A percentile compares a stretch with the other conserved stretches of the same genome.
Conservation (phyloP, 164 flowering plant species). For the Warburgia ugandensis region DNA sequence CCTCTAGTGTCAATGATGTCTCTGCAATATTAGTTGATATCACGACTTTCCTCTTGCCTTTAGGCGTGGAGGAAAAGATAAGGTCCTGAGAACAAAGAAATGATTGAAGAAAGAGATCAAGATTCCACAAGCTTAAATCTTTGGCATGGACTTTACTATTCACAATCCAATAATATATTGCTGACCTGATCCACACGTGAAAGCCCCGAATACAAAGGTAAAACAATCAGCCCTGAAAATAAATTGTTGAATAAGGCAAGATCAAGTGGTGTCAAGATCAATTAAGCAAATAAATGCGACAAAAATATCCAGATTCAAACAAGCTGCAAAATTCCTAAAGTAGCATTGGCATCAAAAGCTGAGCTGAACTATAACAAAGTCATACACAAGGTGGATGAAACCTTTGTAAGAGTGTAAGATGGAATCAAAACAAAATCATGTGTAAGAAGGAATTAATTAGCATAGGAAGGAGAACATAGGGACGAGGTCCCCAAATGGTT, state of each 20-base stretch:
- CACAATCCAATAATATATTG: slow-evolving; percentile 1
- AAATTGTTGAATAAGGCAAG: slow-evolving; percentile 1
- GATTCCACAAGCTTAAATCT: slow-evolving; percentile 5
- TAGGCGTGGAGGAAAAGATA: slow-evolving; percentile 80
- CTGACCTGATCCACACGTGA: slow-evolving; percentile 86
- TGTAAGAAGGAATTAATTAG: too few relatives aligned
- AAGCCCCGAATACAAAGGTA: slow-evolving; percentile 92
- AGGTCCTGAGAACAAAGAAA: slow-evolving; percentile 46
- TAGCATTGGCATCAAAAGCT: too few relatives aligned
- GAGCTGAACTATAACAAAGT: too few relatives aligned
- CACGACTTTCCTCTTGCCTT: slow-evolving; percentile 92
- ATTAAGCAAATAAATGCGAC: neutral
- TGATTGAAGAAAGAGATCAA: neutral
- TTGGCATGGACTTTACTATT: neutral
- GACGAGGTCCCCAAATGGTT: too few relatives aligned
- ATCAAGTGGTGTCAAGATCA: neutral
- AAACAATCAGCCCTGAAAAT: slow-evolving; percentile 54
- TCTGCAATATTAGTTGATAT: slow-evolving; percentile 97
- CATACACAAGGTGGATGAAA: too few relatives aligned
- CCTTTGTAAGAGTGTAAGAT: too few relatives aligned
- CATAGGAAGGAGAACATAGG: too few relatives aligned
- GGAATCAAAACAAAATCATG: too few relatives aligned
- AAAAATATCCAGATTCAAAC: too few relatives aligned
- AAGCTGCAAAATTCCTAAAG: too few relatives aligned
- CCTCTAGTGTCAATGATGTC: slow-evolving; percentile 97